Evolutionary conservation across 2,329 filamentous ascomycete species (phyloP), one percentile per base, ranked within the genome.

Genomic region (Hymenoscyphus salicellus): DNA sequence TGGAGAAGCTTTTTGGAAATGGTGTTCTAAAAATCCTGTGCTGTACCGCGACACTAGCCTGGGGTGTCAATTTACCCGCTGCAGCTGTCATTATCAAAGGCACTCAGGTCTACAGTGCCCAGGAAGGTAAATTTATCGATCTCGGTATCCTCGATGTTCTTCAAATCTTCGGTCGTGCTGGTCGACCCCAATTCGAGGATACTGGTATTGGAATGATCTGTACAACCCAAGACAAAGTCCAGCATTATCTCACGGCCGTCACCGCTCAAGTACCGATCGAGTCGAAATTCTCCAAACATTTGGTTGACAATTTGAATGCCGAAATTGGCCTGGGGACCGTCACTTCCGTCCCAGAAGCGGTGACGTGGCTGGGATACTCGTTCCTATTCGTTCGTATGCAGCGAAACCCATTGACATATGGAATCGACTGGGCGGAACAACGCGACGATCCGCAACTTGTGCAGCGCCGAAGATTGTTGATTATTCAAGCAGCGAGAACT

Each of bases 191-290:
- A 75, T 99, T 97, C 71, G 93, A 98, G 75, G 95, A 98, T 73
- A 95, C 90, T 41, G 95, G 95, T 82, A 97, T 98, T 71, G 96
- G 96, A 68, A 97, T 97, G 82, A 99, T 99, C 69, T 96, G 93
- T 73, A 99, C 96, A 0, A 96, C 92, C 0, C 90, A 93, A n/a
- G 93, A 97, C 77, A 97, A 93, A 75, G 81, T 99, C 8, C 81
- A 89, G 33, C 94, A 99, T 76, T 99, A 99, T 75, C 82, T 98
- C 56, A 89, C 89, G 49, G 93, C 95, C 1, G 91, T 99, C 2
- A 99, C 95, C 10, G 91, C 97, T 69, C 95, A 99, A 75, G 89
- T 96, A 69, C 95, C 96, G 0, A 99, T 99, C 67, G 95, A 99
- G 74, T 98, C 94, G n/a, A 90, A 89, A 65, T 97, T 99, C 74